Evolutionary conservation across 2,329 filamentous ascomycete species (phyloP).

Genomic region (Rhytidhysteron rufulum): DNA sequence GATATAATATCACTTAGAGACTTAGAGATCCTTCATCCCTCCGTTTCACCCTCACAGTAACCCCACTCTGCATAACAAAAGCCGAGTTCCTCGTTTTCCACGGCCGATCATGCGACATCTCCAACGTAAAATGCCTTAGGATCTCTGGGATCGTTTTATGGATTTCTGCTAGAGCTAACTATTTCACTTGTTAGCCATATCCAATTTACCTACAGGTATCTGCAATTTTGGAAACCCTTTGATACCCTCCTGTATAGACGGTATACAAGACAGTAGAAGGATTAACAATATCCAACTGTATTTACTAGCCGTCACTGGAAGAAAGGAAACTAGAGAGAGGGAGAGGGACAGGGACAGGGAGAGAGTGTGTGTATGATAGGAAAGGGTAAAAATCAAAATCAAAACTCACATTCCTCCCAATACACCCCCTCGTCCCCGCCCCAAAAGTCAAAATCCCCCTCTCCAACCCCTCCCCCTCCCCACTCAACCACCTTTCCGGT

Average conservation of each 20-base stretch:
- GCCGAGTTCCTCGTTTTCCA: conserved; percentile 16
- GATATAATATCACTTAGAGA: too few species aligned
- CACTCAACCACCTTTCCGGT: conserved; percentile 45
- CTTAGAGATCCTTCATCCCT: too few species aligned
- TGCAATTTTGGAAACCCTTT: neutral
- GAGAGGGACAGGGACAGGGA: too few species aligned
- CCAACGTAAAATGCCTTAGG: conserved; percentile 12
- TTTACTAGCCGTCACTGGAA: too few species aligned
- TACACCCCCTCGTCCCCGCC: conserved; percentile 6
- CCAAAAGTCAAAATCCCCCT: conserved; percentile 4
- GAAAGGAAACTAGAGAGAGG: too few species aligned
- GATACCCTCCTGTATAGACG: too few species aligned
- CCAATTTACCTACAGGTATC: neutral
- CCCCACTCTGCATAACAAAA: conserved; percentile 13
- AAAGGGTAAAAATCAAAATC: too few species aligned
- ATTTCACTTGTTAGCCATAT: neutral
- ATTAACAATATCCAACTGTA: too few species aligned
- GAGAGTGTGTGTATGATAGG: too few species aligned
- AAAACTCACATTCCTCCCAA: conserved; percentile 4
- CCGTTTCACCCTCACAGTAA: conserved; percentile 2
- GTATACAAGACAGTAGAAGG: too few species aligned
- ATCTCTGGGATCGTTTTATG: conserved; percentile 18
- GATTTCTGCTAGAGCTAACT: conserved; percentile 15
- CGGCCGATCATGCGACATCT: conserved; percentile 16
- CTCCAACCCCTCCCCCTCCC: conserved; percentile 4